A percentile compares a stretch with the other conserved stretches of the same genome.
phyloP scores from a whole-genome alignment of 768 basidiomycete species.

The Tephrocybe sp. region DNA sequence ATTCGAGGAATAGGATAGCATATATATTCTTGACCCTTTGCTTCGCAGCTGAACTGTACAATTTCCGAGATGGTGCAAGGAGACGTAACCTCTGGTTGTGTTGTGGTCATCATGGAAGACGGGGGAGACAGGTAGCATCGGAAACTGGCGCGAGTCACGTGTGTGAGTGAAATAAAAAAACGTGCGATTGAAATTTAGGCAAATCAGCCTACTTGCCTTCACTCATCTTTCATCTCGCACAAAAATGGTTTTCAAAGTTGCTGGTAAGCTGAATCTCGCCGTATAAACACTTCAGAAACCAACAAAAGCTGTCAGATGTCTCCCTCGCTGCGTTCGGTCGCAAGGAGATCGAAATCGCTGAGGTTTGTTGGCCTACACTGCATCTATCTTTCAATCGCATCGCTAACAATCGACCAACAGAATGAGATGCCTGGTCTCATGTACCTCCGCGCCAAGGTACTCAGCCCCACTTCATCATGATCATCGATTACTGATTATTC shows the following conservation, averaged over 20 bases:
- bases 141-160: constrained; percentile 22
- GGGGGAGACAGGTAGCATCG: not conserved
- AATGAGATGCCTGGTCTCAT: constrained; percentile 97
- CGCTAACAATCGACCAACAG: constrained; percentile 33
- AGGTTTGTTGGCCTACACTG: constrained; percentile 49
- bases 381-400: constrained; percentile 9
- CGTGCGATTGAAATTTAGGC: constrained; percentile 28
- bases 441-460: constrained; percentile 85
- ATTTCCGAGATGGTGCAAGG: constrained; percentile 66
- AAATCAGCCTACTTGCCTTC: constrained; percentile 18
- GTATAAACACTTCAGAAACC: constrained; percentile 4
- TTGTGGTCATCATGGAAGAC: no score
- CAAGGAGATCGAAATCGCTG: constrained; percentile 99
- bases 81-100: not conserved
- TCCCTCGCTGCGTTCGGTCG: constrained; percentile 99
- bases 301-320: constrained; percentile 51
- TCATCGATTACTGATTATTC: constrained; percentile 21
- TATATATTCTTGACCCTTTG: constrained; percentile 36
- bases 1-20: constrained; percentile 78
- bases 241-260: constrained; percentile 87
- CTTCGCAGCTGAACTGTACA: constrained; percentile 64
- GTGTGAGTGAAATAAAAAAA: constrained; percentile 29
- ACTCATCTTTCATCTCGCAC: constrained; percentile 18
- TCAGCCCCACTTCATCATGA: constrained; percentile 12
- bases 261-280: constrained; percentile 47